Conservation (phyloP, 768 basidiomycete species). For the Boletus pseudopeckii region DNA sequence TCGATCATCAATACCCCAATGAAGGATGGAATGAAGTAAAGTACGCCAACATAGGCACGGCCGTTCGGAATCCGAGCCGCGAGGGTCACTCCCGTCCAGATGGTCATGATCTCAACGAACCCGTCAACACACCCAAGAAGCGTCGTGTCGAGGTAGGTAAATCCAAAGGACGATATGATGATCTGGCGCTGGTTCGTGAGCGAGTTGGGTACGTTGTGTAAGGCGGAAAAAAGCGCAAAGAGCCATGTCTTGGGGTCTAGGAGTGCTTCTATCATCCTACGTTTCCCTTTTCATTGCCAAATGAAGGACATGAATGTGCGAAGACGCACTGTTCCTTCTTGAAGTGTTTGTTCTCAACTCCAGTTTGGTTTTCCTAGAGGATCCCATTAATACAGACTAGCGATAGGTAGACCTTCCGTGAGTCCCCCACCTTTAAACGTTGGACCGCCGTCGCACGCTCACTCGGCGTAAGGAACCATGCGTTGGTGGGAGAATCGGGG, state of each 20-base stretch:
- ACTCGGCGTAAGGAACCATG: conserved; percentile 68
- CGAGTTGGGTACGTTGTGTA: conserved; percentile 65
- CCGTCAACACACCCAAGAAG: conserved; percentile 68
- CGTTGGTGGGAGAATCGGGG: conserved; percentile 71
- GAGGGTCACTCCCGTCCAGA: conserved; percentile 60
- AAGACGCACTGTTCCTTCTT: conserved; percentile 70
- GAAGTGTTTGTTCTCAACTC: conserved; percentile 78
- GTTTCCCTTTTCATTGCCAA: background rate
- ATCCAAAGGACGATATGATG: conserved; percentile 66
- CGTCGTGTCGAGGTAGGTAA: conserved; percentile 60
- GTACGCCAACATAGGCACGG: conserved; percentile 57
- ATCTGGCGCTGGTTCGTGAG: conserved; percentile 62
- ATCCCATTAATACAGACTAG: background rate
- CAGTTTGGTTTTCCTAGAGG: conserved; percentile 66
- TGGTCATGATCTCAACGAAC: conserved; percentile 62
- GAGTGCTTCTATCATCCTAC: conserved; percentile 66
- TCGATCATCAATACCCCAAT: conserved; percentile 61
- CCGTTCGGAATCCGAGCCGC: conserved; percentile 55
- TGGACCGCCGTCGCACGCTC: conserved; percentile 62
- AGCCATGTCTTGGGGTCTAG: conserved; percentile 73
- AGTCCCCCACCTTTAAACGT: conserved; percentile 53
- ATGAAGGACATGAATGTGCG: background rate
- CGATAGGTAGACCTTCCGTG: background rate
- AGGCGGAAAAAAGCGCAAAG: conserved; percentile 63
- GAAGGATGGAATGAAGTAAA: conserved; percentile 64